Conservation (phyloP, 2,329 filamentous ascomycete genomes). For the Pseudonectria buxi region DNA sequence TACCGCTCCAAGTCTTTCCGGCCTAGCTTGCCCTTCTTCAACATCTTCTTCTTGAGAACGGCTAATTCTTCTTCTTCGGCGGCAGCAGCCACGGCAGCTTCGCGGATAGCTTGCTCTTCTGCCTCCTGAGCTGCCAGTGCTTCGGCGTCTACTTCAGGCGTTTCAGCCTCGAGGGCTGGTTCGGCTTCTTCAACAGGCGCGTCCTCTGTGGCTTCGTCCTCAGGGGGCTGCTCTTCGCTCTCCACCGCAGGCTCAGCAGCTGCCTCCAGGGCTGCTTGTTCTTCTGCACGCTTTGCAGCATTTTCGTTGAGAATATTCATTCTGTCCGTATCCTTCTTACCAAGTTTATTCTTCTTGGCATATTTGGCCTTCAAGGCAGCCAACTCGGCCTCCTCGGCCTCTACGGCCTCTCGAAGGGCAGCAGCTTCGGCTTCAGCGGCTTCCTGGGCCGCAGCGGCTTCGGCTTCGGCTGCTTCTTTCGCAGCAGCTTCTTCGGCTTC, state of each 20-base stretch:
- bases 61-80: conserved; percentile 36
- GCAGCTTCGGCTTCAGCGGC: conserved; percentile 11
- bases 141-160: conserved; percentile 15
- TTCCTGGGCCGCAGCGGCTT: conserved; percentile 3
- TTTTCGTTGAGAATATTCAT: conserved; percentile 13
- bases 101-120: conserved; percentile 20
- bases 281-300: conserved; percentile 18
- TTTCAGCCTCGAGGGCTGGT: conserved; percentile 27
- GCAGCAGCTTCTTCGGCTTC: conserved; percentile 26
- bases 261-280: conserved; percentile 21
- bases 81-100: conserved; percentile 12
- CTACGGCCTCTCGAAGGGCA: conserved; percentile 5
- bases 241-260: conserved; percentile 3
- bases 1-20: conserved; percentile 17
- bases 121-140: conserved; percentile 18
- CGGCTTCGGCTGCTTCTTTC: conserved; percentile 19
- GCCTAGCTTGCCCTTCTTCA: conserved; percentile 28
- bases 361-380: conserved; percentile 37
- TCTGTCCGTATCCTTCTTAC: conserved; percentile 18
- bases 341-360: conserved; percentile 16
- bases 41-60: conserved; percentile 28
- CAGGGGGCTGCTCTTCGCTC: conserved; percentile 20
- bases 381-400: conserved; percentile 26
- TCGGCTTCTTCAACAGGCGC: conserved; percentile 4
- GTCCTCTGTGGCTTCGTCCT: conserved; percentile 5